Evolutionary conservation across 345 rosid species (phyloP), one percentile per base, ranked within the genome.

Genomic region (Triadica sebifera): DNA sequence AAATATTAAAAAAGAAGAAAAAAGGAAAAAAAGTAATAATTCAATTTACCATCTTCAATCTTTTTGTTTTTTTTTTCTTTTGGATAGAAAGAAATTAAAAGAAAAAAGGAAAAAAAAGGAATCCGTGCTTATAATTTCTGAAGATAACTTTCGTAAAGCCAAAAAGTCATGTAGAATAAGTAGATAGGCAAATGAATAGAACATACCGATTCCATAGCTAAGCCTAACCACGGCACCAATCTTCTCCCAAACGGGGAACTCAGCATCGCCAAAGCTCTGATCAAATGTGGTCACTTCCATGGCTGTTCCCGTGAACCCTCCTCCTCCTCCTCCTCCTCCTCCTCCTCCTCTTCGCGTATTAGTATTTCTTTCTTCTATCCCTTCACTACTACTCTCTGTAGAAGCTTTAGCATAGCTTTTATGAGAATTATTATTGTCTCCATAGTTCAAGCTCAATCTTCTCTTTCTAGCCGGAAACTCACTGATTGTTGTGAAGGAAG

Each of bases 141-240:
- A 29, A 29, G 2, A 29, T 29, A 29, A 29, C 34, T 29, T 29
- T 29, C 34, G n/a, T 29, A 29, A 29, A 58, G 37, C 12, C 24
- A 10, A 5, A 4, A 60, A 41, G 50, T 7, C 12, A 9, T 55
- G 20, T 15, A 15, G 19, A 52, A 55, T 55, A 69, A 62, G 5
- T 12, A 58, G 52, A 43, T 12, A 67, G 1, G 60, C 1, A 16
- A 49, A 8, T 7, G 19, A 50, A 5, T 39, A 15, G 70, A 45
- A 77, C 85, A 65, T 29, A 95, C 99, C 99, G 66, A 95, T 92
- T 78, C 99, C 98, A 59, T 86, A 93, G 71, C 96, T 88, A 74
- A 93, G 92, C 81, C 99, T 74, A 72, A 93, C 85, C 16, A 95
- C 85, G 50, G 96, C 97, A 58, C 93, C 98, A 65, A 95, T 95